Conservation (phyloP, 2,329 filamentous ascomycete species). For the Endoconidiophora laricicola region DNA sequence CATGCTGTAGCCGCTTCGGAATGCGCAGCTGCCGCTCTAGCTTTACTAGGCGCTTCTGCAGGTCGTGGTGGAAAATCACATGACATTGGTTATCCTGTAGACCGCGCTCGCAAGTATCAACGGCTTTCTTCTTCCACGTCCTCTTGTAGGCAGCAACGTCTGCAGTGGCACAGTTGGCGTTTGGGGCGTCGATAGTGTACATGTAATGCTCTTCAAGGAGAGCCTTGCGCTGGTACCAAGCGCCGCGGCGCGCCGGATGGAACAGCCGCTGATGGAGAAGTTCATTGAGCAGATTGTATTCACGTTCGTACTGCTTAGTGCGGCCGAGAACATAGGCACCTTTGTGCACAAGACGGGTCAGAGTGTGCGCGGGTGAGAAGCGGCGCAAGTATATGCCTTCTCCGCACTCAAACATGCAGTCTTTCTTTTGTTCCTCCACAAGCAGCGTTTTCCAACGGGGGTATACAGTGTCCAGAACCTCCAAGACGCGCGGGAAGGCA, state of each 20-base stretch:
- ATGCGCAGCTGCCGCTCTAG: constrained; percentile 73
- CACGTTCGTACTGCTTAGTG: constrained; percentile 62
- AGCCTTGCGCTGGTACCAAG: constrained; percentile 93
- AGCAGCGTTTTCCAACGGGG: constrained; percentile 65
- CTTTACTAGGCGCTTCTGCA: constrained; percentile 87
- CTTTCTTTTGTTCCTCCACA: constrained; percentile 66
- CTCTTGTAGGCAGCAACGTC: constrained; percentile 47
- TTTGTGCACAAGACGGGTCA: constrained; percentile 86
- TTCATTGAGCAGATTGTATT: constrained; percentile 58
- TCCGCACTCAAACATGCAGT: constrained; percentile 57
- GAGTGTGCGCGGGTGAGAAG: constrained; percentile 83
- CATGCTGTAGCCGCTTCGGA: constrained; percentile 72
- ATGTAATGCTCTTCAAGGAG: constrained; percentile 93
- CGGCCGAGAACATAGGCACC: constrained; percentile 62
- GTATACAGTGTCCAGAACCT: constrained; percentile 58
- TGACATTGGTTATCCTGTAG: constrained; percentile 82
- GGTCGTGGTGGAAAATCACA: constrained; percentile 80
- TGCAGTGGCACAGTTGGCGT: too few species aligned
- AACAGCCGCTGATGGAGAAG: constrained; percentile 70
- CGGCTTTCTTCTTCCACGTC: constrained; percentile 62
- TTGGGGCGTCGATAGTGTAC: constrained; percentile 20
- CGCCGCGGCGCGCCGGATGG: constrained; percentile 66
- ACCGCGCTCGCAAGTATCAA: constrained; percentile 68
- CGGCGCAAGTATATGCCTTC: constrained; percentile 80
- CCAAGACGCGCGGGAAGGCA: constrained; percentile 49